phyloP scores from a whole-genome alignment of 345 rosid genomes.

The Citropsis articulata region DNA sequence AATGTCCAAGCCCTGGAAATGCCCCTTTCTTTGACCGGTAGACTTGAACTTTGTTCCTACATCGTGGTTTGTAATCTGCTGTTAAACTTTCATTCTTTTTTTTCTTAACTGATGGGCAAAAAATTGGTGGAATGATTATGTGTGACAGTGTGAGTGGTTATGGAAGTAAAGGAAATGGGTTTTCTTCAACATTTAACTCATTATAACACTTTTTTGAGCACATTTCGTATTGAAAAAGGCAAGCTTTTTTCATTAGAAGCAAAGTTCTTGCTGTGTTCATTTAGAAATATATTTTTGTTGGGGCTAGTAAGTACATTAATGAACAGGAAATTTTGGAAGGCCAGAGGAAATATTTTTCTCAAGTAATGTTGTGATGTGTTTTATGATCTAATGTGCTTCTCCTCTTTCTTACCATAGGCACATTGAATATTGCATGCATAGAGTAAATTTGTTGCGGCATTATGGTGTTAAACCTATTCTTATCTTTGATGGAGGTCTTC shows the following conservation, averaged over 20 bases:
- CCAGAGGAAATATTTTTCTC: background rate
- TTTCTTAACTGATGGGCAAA: background rate
- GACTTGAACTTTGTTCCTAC: too few species aligned
- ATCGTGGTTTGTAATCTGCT: background rate
- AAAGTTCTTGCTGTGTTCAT: background rate
- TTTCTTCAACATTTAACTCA: background rate
- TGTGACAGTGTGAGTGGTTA: background rate
- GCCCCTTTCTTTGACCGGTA: background rate
- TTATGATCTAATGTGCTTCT: conserved; percentile 8
- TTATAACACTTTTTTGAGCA: background rate
- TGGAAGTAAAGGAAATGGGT: background rate
- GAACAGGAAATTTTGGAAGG: background rate
- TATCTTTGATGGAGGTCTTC: conserved; percentile 88
- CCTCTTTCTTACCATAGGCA: conserved; percentile 50
- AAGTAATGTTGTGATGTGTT: conserved; percentile 3
- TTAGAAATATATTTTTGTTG: background rate
- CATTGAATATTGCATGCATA: conserved; percentile 88
- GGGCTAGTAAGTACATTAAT: background rate
- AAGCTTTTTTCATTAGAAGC: background rate
- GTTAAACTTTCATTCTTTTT: background rate
- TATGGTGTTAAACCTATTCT: conserved; percentile 83
- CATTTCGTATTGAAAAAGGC: background rate
- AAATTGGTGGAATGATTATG: background rate
- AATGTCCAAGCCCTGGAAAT: background rate
- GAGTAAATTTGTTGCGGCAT: conserved; percentile 84